Percentiles rank a stretch among this genome's conserved stretches.
Evolutionary conservation across 331 rosid genomes (phyloP).

Genomic region (Malus hybrid): DNA sequence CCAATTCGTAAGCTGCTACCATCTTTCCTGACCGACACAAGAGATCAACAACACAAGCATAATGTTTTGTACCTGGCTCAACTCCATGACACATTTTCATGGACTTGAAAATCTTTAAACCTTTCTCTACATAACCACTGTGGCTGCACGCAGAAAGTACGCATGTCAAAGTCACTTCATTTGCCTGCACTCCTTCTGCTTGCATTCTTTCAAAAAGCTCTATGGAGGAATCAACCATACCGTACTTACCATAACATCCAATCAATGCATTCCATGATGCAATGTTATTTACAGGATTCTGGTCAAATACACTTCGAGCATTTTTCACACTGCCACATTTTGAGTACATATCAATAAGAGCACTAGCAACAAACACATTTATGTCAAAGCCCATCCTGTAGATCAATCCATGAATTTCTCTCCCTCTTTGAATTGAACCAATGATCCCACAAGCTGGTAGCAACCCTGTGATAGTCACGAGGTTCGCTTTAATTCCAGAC

Average conservation of each 20-base stretch:
- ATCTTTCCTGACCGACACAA: slow-evolving; percentile 64
- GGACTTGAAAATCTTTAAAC: slow-evolving; percentile 41
- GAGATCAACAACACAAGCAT: slow-evolving; percentile 58
- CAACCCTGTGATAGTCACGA: slow-evolving; percentile 44
- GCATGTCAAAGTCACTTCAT: slow-evolving; percentile 52
- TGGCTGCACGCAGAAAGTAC: slow-evolving; percentile 73
- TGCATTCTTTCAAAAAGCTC: slow-evolving; percentile 41
- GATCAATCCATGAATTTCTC: slow-evolving; percentile 55
- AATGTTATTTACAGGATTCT: slow-evolving; percentile 29
- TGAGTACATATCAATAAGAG: slow-evolving; percentile 64
- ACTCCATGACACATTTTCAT: slow-evolving; percentile 43
- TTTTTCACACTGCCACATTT: slow-evolving; percentile 43
- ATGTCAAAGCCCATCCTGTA: slow-evolving; percentile 38
- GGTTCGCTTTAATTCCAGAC: slow-evolving; percentile 40
- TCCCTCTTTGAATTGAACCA: slow-evolving; percentile 38
- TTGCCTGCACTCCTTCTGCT: slow-evolving; percentile 38
- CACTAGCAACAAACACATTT: slow-evolving; percentile 42
- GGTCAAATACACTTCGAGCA: slow-evolving; percentile 43
- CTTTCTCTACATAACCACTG: slow-evolving; percentile 47
- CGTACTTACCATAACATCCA: slow-evolving; percentile 65
- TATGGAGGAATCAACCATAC: slow-evolving; percentile 44
- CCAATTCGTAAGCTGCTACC: slow-evolving; percentile 49
- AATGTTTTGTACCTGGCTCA: slow-evolving; percentile 38
- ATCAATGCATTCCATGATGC: slow-evolving; percentile 70
- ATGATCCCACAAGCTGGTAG: slow-evolving; percentile 52